Base-by-base conservation (phyloP, 345 rosid genomes). In the Toxicodendron radicans region DNA sequence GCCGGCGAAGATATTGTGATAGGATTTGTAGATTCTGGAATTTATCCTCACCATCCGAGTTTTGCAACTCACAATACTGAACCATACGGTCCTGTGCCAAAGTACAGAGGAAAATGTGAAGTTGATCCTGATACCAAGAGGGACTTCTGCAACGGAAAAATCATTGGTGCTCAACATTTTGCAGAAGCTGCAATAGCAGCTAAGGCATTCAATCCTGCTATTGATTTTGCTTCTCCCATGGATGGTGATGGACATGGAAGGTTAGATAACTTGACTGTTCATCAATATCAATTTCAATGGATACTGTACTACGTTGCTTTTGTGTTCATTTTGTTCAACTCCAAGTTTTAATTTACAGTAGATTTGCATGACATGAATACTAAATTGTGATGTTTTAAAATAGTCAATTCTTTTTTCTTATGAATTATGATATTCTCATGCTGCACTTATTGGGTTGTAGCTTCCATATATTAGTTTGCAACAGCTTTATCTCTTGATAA, bases 161-260 rank as follows among this genome's bases (percentile, higher is more conserved):
- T 95, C 66, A 85, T 95, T 76, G 99, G 99, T 58, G 99, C 99
- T n/a, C 99, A 95, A 64, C 91, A 93, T 90, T 95, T 95, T 84
- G 97, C 99, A 51, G 85, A 86, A 85, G 99, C 98, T 13, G 99
- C 99, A 61, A 91, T 76, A 80, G 99, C 97, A 58, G 93, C 98
- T 82, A 91, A 97, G 66, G 85, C 89, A 46, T 93, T 95, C 79
- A 93, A 93, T 84, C 97, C 98, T 54, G 80, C 85, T 45, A 71
- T 90, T 63, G 98, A 95, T 86, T 93, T 73, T 85, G 97, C 94
- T 83, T 95, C 98, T 68, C 98, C 99, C 51, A 54, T 95, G 93
- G 99, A 95, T 90, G 98, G 97, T 30, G 99, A 95, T 87, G 99
- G 99, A 72, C 98, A 95, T 84, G 98, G 98, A 86, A 95, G 99